Evolutionary conservation across 306 rosid genomes (phyloP).

Genomic region (Cucumis hystrix): DNA sequence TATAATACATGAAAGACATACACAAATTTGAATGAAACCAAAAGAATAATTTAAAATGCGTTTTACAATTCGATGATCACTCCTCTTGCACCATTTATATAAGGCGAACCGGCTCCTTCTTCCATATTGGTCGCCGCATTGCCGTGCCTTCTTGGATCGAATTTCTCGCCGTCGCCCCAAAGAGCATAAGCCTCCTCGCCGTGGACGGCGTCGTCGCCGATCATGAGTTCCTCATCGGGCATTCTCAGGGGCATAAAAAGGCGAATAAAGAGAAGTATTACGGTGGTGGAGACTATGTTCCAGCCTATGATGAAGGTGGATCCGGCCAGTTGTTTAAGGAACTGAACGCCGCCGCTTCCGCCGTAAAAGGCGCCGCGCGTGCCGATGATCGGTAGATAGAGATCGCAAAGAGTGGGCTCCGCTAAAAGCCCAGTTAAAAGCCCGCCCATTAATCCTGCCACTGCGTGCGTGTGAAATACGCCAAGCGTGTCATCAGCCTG

Average conservation of each 20-base stretch:
- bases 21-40: not conserved
- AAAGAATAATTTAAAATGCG: not conserved
- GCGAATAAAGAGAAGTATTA: conserved; percentile 51
- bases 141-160: conserved; percentile 74
- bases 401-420: conserved; percentile 64
- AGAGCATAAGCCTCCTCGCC: conserved; percentile 98
- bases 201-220: conserved; percentile 91
- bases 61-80: conserved; percentile 56
- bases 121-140: conserved; percentile 6
- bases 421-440: conserved; percentile 84
- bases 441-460: conserved; percentile 85
- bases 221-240: conserved; percentile 68
- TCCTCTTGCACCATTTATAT: conserved; percentile 85
- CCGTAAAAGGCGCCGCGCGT: conserved; percentile 83
- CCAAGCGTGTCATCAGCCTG: conserved; percentile 91
- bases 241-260: conserved; percentile 68
- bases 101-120: conserved; percentile 35
- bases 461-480: conserved; percentile 94
- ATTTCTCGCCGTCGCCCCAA: conserved; percentile 97
- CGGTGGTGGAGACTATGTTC: conserved; percentile 77
- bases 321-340: conserved; percentile 65
- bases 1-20: not conserved
- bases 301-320: conserved; percentile 61
- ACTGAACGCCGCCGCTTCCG: conserved; percentile 51
- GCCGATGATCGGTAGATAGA: conserved; percentile 33